Conservation (phyloP, 306 rosid genomes). For the Lathyrus sativus region DNA sequence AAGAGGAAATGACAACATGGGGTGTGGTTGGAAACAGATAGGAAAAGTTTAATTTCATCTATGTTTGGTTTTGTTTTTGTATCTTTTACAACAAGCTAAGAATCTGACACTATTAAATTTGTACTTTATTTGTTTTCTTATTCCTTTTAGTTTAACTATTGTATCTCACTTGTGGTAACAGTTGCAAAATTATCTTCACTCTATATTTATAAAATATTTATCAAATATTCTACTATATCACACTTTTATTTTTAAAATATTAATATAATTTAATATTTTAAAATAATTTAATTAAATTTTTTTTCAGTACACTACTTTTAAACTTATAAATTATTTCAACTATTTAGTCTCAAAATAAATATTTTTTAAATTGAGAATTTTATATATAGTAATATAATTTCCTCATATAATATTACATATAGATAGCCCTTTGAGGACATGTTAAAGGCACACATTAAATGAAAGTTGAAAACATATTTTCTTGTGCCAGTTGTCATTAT, state of each 20-base stretch:
- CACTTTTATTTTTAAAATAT: no score
- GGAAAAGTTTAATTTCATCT: slow-evolving; percentile 52
- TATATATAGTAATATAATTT: no score
- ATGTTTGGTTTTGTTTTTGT: slow-evolving; percentile 43
- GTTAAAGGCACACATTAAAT: neutral
- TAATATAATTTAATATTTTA: no score
- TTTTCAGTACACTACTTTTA: no score
- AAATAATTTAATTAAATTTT: no score
- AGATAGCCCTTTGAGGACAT: neutral
- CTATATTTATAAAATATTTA: no score
- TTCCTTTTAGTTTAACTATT: slow-evolving; percentile 33
- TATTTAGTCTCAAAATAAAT: no score
- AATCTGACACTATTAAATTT: slow-evolving; percentile 51
- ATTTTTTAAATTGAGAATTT: no score
- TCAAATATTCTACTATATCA: no score
- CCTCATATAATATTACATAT: neutral
- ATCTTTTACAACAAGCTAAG: slow-evolving; percentile 45
- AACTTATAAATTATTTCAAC: no score
- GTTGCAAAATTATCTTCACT: neutral
- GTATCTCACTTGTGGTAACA: neutral
- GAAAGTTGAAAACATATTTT: neutral
- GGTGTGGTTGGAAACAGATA: slow-evolving; percentile 63
- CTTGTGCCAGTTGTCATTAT: slow-evolving; percentile 6
- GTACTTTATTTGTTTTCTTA: slow-evolving; percentile 29
- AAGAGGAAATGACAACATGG: slow-evolving; percentile 53